Evolutionary conservation across 2,329 filamentous ascomycete genomes (phyloP).

Genomic region (Cladosporium phlei): DNA sequence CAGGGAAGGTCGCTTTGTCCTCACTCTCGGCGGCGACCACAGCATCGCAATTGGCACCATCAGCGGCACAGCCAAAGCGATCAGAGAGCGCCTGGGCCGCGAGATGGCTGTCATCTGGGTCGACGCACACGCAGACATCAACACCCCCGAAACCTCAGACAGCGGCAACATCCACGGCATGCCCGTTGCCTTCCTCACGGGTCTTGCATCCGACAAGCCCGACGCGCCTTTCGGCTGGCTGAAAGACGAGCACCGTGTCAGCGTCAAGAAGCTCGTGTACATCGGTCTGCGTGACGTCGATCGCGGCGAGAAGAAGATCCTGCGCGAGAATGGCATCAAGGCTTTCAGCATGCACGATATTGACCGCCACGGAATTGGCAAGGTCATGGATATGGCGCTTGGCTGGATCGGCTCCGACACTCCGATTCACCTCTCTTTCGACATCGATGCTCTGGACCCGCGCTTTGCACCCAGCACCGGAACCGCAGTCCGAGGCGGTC

Average conservation of each 20-base stretch:
- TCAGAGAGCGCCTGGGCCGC: constrained; percentile 71
- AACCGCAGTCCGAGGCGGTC: constrained; percentile 84
- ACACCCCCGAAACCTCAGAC: constrained; percentile 82
- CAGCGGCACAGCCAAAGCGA: constrained; percentile 78
- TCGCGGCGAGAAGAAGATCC: constrained; percentile 83
- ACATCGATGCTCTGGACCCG: constrained; percentile 93
- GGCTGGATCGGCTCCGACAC: constrained; percentile 92
- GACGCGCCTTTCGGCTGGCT: constrained; percentile 90
- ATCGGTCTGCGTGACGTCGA: constrained; percentile 94
- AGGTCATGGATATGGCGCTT: constrained; percentile 96
- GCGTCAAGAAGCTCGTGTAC: constrained; percentile 84
- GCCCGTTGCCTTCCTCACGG: constrained; percentile 88
- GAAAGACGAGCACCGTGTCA: constrained; percentile 64
- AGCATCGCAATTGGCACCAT: constrained; percentile 93
- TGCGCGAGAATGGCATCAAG: constrained; percentile 84
- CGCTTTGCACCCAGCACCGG: constrained; percentile 95
- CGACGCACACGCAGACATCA: constrained; percentile 96
- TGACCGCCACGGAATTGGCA: constrained; percentile 88
- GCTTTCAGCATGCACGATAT: constrained; percentile 99
- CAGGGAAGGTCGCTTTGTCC: constrained; percentile 73
- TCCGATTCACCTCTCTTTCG: constrained; percentile 94
- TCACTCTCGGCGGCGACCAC: constrained; percentile 94
- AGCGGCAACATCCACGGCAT: constrained; percentile 97
- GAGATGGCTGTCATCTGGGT: constrained; percentile 98
- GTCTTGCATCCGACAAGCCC: constrained; percentile 64